phyloP scores from a whole-genome alignment of 2,329 filamentous ascomycete species.

The Botrytis squamosa region DNA sequence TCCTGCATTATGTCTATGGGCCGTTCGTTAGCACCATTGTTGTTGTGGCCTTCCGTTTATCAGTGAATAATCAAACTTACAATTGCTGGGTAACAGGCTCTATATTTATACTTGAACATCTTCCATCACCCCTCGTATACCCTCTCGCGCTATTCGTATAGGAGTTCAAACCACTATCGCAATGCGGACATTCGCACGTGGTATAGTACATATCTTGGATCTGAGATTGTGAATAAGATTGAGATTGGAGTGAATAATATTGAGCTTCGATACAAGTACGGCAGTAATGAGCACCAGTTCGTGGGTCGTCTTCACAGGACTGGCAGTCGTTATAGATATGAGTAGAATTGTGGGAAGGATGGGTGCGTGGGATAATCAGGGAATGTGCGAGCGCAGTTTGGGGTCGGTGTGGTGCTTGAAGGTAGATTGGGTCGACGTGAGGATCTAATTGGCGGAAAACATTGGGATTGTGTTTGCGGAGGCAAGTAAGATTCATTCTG shows the following conservation, averaged over 20 bases:
- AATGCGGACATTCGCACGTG: constrained; percentile 21
- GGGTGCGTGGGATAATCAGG: neutral
- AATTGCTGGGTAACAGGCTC: constrained; percentile 1
- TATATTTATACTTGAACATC: neutral
- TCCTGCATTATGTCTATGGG: neutral
- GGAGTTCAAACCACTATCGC: neutral
- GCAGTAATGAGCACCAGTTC: constrained; percentile 17
- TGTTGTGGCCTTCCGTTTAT: neutral
- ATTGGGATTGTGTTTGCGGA: constrained; percentile 15
- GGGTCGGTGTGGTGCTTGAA: neutral
- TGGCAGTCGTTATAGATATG: constrained; percentile 12
- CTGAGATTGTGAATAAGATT: neutral
- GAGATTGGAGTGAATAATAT: constrained; percentile 1
- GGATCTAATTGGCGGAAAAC: constrained; percentile 11
- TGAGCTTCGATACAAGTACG: constrained; percentile 11
- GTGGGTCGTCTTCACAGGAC: constrained; percentile 19
- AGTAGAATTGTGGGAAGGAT: neutral
- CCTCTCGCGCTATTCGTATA: neutral
- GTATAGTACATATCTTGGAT: constrained; percentile 8
- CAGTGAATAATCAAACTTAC: neutral
- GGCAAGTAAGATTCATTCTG: constrained; percentile 13
- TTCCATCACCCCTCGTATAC: neutral
- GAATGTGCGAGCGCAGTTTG: constrained; percentile 1
- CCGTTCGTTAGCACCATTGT: neutral
- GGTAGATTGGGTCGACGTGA: constrained; percentile 1